Base-by-base conservation (phyloP, 1,284 basidiomycete genomes). In the Meira nashicola region DNA sequence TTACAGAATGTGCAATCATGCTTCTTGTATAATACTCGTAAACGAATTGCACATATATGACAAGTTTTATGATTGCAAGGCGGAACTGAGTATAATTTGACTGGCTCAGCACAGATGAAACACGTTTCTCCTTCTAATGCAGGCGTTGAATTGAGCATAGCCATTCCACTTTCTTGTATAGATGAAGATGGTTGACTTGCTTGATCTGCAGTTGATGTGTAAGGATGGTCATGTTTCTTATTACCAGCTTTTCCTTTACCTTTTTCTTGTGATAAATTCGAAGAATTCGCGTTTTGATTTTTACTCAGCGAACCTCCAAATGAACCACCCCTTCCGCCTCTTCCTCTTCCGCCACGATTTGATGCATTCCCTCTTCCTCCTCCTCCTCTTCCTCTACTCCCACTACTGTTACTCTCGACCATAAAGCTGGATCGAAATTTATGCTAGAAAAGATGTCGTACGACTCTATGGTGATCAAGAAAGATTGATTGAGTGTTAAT, bases 1-100 rank as follows among this genome's bases (percentile, higher is more conserved):
- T 97, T 98, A 84, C 95, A 98, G 78, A 95, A 95, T 1, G 93
- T 92, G 79, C 94, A 98, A 14, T 94, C 90, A 57, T 61, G 63
- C 61, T 76, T 76, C 63, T 97, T 97, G 83, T 97, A 98, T 59
- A 98, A 82, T 1, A 91, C 92, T 33, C 92, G 82, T 25, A 98
- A 80, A n/a, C 94, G 85, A 52, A 97, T 81, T 1, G 90, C 87
- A 75, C 94, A 98, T 58, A 95, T 87, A 80, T 93, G 90, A 80
- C 91, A 94, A 7, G 89, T 92, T 44, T 88, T 83, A 78, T 98
- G 94, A 75, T 92, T 91, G 81, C 94, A 98, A 53, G 88, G 85
- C 8, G 91, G 88, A 15, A 96, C 80, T 10, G 90, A 86, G 79
- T 87, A 93, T 77, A 90, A 93, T 73, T 89, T 90, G 78, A 96